Evolutionary conservation across 176 grass and related monocot species (phyloP).

Genomic region (Aegilops bicornis): DNA sequence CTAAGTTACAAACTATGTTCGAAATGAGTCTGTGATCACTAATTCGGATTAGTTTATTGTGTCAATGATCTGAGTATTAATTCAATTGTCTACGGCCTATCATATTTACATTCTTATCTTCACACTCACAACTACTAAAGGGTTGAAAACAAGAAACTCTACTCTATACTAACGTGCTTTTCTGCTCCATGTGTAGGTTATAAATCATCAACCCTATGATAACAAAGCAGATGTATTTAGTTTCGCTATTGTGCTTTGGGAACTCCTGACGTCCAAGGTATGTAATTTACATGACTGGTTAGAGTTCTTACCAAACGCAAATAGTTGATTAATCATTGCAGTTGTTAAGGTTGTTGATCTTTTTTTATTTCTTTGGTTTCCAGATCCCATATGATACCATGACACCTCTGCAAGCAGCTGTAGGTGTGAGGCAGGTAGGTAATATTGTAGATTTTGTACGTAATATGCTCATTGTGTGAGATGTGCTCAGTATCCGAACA

Average conservation of each 20-base stretch:
- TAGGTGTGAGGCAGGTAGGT: conserved; percentile 87
- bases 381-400: conserved; percentile 94
- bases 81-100: neutral
- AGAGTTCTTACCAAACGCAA: neutral
- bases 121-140: conserved; percentile 1
- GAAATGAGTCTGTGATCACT: neutral
- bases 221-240: conserved; percentile 96
- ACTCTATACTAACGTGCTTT: conserved; percentile 22
- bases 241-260: conserved; percentile 98
- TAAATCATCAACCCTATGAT: conserved; percentile 96
- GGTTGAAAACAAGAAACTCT: neutral
- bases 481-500: conserved; percentile 11
- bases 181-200: conserved; percentile 59
- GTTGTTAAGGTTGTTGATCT: conserved; percentile 22
- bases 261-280: conserved; percentile 92
- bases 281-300: neutral
- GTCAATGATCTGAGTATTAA: conserved; percentile 2
- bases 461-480: neutral
- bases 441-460: neutral
- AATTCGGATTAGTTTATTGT: neutral
- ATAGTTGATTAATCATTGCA: neutral
- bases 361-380: neutral
- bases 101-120: conserved; percentile 7
- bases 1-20: neutral
- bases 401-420: conserved; percentile 96